These are phyloP conservation scores for Tetrapisispora phaffii DNA, from an alignment of 805 yeast species.

Conservation along the genomic window DNA sequence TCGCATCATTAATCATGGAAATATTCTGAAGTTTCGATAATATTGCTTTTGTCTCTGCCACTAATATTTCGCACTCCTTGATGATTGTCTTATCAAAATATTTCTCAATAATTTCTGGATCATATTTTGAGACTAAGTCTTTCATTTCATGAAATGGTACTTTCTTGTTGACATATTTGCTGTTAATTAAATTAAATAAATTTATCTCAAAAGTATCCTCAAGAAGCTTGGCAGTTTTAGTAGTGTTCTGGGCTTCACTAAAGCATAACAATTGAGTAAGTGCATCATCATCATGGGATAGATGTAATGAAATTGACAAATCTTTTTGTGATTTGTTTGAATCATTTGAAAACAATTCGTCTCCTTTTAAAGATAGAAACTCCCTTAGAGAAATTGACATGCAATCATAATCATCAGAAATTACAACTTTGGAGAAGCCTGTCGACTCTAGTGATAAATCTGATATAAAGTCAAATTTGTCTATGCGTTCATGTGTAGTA, in stretches of 20 bases:
- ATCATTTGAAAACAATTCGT: background rate
- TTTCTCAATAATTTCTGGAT: background rate
- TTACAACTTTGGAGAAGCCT: conserved; percentile 46
- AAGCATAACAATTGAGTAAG: background rate
- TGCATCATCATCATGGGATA: conserved; percentile 44
- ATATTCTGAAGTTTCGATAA: background rate
- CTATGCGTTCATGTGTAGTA: conserved; percentile 27
- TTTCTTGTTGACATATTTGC: background rate
- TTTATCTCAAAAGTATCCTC: background rate
- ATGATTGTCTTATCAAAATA: background rate
- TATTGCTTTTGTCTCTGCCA: background rate
- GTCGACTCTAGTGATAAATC: conserved; percentile 44
- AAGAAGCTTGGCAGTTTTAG: too few species aligned
- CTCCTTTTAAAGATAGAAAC: conserved; percentile 17
- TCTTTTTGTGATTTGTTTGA: background rate
- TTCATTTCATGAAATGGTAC: background rate
- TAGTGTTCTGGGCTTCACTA: background rate
- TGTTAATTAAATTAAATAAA: background rate
- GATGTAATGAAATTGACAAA: conserved; percentile 35
- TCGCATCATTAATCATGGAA: too few species aligned
- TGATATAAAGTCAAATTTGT: conserved; percentile 37
- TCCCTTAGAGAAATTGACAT: conserved; percentile 27
- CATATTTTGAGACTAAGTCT: background rate
- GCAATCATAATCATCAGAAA: conserved; percentile 27
- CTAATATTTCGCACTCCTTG: background rate